Percentiles rank a stretch among this genome's conserved stretches.
phyloP scores from a whole-genome alignment of 768 basidiomycete genomes.

The Porphyrellus cyaneotinctus region DNA sequence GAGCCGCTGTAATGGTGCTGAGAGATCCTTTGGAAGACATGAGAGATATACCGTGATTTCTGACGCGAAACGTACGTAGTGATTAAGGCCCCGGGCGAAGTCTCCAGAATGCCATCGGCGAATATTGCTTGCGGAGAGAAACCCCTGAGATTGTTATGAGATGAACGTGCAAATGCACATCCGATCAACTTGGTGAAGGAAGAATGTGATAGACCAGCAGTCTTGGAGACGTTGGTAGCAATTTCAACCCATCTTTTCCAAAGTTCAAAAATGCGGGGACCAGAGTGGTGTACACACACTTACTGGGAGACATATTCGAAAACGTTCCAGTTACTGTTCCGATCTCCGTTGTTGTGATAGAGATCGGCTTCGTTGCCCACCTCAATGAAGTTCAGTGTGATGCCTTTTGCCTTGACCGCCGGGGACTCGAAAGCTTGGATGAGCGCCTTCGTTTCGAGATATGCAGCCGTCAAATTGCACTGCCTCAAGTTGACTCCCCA shows the following conservation, averaged over 20 bases:
- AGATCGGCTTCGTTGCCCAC: slow-evolving; percentile 62
- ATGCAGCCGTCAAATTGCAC: slow-evolving; percentile 47
- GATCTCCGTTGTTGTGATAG: slow-evolving; percentile 43
- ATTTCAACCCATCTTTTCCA: slow-evolving; percentile 49
- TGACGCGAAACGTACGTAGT: slow-evolving; percentile 40
- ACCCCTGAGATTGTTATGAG: slow-evolving; percentile 37
- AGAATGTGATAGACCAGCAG: slow-evolving; percentile 34
- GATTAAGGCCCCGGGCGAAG: slow-evolving; percentile 46
- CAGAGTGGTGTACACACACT: slow-evolving; percentile 24
- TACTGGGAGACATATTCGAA: slow-evolving; percentile 49
- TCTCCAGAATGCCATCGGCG: slow-evolving; percentile 45
- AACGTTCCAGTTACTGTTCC: slow-evolving; percentile 38
- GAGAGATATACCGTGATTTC: background rate
- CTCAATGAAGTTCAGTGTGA: slow-evolving; percentile 54
- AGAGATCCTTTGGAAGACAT: slow-evolving; percentile 31
- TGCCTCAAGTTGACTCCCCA: slow-evolving; percentile 68
- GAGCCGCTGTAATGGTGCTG: slow-evolving; percentile 51
- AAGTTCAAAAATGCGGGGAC: background rate
- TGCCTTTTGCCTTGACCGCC: slow-evolving; percentile 36
- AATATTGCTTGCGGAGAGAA: slow-evolving; percentile 65
- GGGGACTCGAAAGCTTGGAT: slow-evolving; percentile 44
- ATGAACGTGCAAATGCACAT: slow-evolving; percentile 47
- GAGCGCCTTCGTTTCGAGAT: slow-evolving; percentile 46
- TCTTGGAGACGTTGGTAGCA: slow-evolving; percentile 44
- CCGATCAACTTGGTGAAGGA: slow-evolving; percentile 47